These are phyloP conservation scores for Colletotrichum eleusines DNA, from an alignment of 2,329 filamentous ascomycete genomes.

Conservation along the genomic window DNA sequence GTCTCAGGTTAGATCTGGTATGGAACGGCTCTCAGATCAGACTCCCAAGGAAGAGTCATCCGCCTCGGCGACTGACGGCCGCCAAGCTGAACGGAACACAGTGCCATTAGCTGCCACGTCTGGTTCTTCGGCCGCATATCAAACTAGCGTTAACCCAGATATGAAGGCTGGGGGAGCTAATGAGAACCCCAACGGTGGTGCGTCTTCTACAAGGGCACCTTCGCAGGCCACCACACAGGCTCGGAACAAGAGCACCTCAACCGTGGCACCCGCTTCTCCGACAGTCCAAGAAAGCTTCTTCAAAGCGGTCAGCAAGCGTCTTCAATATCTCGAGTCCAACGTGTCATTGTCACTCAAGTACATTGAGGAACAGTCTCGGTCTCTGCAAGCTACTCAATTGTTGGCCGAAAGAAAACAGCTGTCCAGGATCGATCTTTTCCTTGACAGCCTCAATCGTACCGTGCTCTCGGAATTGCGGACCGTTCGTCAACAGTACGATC, in stretches of 20 bases:
- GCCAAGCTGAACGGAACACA: not conserved
- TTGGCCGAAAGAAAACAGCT: constrained; percentile 90
- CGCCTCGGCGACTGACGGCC: not conserved
- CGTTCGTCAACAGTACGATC: constrained; percentile 89
- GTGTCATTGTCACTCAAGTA: constrained; percentile 94
- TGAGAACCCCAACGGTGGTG: constrained; percentile 8
- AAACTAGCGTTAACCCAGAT: not conserved
- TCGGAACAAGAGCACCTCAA: constrained; percentile 53
- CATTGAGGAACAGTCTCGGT: constrained; percentile 94
- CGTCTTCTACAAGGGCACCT: constrained; percentile 47
- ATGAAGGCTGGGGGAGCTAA: not conserved
- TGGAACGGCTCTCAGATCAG: not conserved
- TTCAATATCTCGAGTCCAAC: constrained; percentile 92
- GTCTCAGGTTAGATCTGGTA: not conserved
- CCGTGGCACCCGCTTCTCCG: constrained; percentile 69
- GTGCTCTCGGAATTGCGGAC: constrained; percentile 84
- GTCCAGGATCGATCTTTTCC: constrained; percentile 83
- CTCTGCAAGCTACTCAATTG: constrained; percentile 87
- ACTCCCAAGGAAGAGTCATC: not conserved
- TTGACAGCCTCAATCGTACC: constrained; percentile 87
- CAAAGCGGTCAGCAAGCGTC: constrained; percentile 93
- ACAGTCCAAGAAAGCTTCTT: constrained; percentile 98
- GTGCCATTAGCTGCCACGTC: not conserved
- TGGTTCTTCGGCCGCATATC: constrained; percentile 1
- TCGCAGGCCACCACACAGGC: constrained; percentile 47